Evolutionary conservation across 352 stramenopile species (phyloP).

Genomic region (Phytophthora sojae): DNA sequence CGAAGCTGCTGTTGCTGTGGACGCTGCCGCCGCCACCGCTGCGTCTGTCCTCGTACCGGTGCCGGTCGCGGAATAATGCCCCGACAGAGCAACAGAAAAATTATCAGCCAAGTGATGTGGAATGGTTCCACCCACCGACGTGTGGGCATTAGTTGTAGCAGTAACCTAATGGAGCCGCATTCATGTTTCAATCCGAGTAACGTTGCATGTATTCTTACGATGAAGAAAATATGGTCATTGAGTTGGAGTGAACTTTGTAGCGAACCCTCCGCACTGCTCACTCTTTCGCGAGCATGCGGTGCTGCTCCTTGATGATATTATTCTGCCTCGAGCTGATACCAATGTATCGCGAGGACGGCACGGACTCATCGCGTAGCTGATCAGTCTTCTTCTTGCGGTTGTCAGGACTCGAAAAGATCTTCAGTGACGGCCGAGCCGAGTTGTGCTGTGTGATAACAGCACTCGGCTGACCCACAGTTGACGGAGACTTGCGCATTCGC

Average conservation of each 20-base stretch:
- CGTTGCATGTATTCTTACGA: neutral
- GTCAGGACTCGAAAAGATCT: conserved; percentile 77
- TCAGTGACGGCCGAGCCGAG: conserved; percentile 53
- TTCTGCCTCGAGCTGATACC: conserved; percentile 76
- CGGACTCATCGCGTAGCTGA: conserved; percentile 57
- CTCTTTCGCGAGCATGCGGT: conserved; percentile 68
- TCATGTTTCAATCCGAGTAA: conserved; percentile 7
- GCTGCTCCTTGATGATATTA: conserved; percentile 81
- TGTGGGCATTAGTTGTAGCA: conserved; percentile 25
- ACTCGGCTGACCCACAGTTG: conserved; percentile 12
- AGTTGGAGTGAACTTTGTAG: neutral
- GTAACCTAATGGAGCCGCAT: conserved; percentile 33
- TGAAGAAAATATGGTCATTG: neutral
- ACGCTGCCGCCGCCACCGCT: conserved; percentile 22
- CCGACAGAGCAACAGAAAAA: conserved; percentile 4
- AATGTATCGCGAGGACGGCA: conserved; percentile 78
- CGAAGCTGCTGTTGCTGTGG: conserved; percentile 32
- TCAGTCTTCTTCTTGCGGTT: conserved; percentile 50
- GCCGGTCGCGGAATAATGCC: conserved; percentile 34
- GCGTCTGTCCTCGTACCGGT: conserved; percentile 27
- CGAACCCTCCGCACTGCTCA: neutral
- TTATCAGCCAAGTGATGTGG: conserved; percentile 22
- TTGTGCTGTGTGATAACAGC: conserved; percentile 6
- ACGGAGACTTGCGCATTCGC: conserved; percentile 56
- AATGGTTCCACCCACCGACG: conserved; percentile 3